Percentiles rank a stretch among this genome's conserved stretches.
Evolutionary conservation across 768 basidiomycete genomes (phyloP).

Genomic region (Pleurotus tuoliensis): DNA sequence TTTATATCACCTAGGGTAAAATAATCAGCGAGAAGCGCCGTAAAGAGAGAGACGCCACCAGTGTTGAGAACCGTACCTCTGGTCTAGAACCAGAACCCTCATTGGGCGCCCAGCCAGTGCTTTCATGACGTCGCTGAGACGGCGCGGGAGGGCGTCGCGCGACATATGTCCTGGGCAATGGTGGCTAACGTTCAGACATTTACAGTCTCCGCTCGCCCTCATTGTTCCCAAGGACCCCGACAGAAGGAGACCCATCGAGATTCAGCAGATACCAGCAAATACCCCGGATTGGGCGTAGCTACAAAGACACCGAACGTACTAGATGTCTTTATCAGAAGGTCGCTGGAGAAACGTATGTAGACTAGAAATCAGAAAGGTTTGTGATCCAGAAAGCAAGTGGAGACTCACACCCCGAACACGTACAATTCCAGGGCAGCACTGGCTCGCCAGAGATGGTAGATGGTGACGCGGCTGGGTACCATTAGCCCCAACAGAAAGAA

Average conservation of each 20-base stretch:
- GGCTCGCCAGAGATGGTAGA: no score
- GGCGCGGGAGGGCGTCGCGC: background rate
- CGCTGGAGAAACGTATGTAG: constrained; percentile 1
- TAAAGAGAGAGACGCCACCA: background rate
- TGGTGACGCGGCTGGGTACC: no score
- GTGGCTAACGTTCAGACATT: background rate
- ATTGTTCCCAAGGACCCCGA: constrained; percentile 1
- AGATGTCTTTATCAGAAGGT: background rate
- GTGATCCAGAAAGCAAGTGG: no score
- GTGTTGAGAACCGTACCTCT: background rate
- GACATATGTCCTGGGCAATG: background rate
- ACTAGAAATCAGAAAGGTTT: background rate
- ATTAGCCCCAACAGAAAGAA: no score
- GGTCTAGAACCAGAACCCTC: background rate
- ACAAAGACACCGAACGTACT: background rate
- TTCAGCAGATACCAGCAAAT: background rate
- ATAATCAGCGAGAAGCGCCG: no score
- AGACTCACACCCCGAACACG: no score
- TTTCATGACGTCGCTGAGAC: background rate
- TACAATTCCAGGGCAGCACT: no score
- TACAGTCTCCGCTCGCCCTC: background rate
- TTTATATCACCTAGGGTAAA: no score
- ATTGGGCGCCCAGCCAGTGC: background rate
- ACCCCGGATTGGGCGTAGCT: background rate
- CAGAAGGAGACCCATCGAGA: background rate